Conservation (phyloP, 176 grass and related monocot species). For the Melocanna baccifera region DNA sequence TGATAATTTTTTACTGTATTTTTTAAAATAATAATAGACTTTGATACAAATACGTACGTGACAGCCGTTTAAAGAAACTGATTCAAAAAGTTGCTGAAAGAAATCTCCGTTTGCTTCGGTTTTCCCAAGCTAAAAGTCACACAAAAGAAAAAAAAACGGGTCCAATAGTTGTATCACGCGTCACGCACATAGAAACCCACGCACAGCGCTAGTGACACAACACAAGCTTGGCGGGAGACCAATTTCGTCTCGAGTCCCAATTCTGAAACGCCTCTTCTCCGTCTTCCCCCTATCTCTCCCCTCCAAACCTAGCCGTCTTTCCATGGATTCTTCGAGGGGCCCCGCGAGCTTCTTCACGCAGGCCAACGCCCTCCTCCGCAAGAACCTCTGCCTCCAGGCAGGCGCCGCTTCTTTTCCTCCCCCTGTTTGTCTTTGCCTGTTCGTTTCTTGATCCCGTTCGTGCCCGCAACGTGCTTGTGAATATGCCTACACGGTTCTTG, state of each 20-base stretch:
- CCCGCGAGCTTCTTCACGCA: conserved; percentile 51
- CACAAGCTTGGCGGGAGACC: too few relatives aligned
- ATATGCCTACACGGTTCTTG: conserved; percentile 5
- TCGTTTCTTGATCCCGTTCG: not conserved
- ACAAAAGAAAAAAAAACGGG: too few relatives aligned
- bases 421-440: not conserved
- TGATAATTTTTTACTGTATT: too few relatives aligned
- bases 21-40: too few relatives aligned
- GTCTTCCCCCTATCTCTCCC: not conserved
- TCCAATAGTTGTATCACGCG: too few relatives aligned
- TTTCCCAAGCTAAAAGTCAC: too few relatives aligned
- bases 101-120: too few relatives aligned
- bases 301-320: conserved; percentile 7
- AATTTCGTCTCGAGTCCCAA: not conserved
- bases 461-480: conserved; percentile 13
- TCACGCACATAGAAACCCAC: too few relatives aligned
- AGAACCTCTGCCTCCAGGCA: conserved; percentile 63
- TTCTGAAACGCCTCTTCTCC: not conserved
- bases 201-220: too few relatives aligned
- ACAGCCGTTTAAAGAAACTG: too few relatives aligned
- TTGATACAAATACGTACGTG: too few relatives aligned
- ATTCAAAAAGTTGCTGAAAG: fast-evolving
- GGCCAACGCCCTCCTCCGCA: conserved; percentile 56
- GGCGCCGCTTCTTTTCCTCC: not conserved
- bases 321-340: conserved; percentile 27